Base-by-base conservation (phyloP, 352 stramenopile genomes). In the Phytopythium aichiense region DNA sequence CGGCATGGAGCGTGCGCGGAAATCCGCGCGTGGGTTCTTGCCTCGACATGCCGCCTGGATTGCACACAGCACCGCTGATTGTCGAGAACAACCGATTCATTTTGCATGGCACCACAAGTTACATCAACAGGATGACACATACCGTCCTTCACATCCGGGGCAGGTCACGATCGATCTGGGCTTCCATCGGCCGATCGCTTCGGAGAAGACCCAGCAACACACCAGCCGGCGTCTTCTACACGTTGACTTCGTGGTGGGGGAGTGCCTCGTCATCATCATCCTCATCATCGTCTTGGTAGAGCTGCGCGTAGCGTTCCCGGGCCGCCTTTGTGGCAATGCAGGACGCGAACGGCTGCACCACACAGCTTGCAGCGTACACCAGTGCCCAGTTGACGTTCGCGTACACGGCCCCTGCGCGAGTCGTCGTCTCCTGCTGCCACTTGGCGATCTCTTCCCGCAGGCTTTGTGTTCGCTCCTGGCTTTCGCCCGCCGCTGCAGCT, bases 391-490 rank as follows among this genome's bases (percentile, higher is more conserved):
- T 68, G n/a, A 80, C 49, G 12, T 76, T 69, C 9, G 59, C 48
- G 50, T 76, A 75, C 67, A 73, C 38, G 28, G 69, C 62, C 0
- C 67, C 68, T 40, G 71, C 60, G n/a, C 63, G 57, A 40, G 58
- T 73, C n/a, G 65, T 45, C 6, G 61, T 75, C 56, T 73, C 48
- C 35, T 72, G 65, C 33, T 82, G 70, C 77, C 77, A 87, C 23
- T 58, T 66, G 5, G 64, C 65, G 30, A 87, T 81, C 38, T 87
- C 77, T 18, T 82, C 72, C 33, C 76, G 73, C 1, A 87, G 51
- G 55, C 63, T 69, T 53, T 83, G 73, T 0, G 70, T 46, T 42
- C 56, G 62, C 18, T 64, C 60, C 53, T 74, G 74, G 0, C 63
- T 62, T 11, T 73, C 72, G 9, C 72, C 71, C 1, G 74, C 65